Evolutionary conservation across 148 eudicot species (phyloP), one percentile per base, ranked within the genome.

Genomic region (Vaccinium vitisidaea): DNA sequence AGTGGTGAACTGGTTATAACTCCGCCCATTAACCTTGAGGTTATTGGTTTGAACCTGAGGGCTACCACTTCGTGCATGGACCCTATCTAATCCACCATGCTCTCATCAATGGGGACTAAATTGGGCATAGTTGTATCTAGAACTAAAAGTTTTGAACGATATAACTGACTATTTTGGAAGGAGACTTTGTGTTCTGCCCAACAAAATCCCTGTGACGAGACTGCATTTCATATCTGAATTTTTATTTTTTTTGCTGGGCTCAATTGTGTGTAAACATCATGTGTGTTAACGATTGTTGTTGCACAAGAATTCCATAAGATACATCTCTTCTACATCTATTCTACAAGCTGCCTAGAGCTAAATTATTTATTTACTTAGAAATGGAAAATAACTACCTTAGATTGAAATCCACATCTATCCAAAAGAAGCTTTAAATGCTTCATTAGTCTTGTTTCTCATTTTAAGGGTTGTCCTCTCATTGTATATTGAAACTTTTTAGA

Each of bases 401-500:
- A 0, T 69, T 69, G 39, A 69, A 27, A 69, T 69, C 43, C 18
- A 11, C 18, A 0, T 69, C 74, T 69, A 27, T 67, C 39, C 73
- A 25, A 27, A 12, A 11, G 16, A 67, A 67, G 73, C 77, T 73
- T 73, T 73, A 75, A 75, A 19, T 75, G 52, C 77, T 6, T 43
- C 77, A 75, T 75, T 75, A 39, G 50, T 18, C n/a, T 16, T 75
- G 52, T 39, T 75, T 75, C n/a, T 43, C 77, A 30, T 74, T 74
- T 73, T 13, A 70, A 30, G 14, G 76, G 43, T 15, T 5, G 19
- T 36, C 76, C 16, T 30, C 9, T 73, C 15, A 73, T 14, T 73
- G 15, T 12, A 30, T 25, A 39, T 73, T 16, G 21, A 15, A 15
- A 1, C 19, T 74, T 74, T 71, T 32, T 12, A 13, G 48, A 36